Evolutionary conservation across 257 asterid genomes (phyloP).

Genomic region (Eustoma russellianum): DNA sequence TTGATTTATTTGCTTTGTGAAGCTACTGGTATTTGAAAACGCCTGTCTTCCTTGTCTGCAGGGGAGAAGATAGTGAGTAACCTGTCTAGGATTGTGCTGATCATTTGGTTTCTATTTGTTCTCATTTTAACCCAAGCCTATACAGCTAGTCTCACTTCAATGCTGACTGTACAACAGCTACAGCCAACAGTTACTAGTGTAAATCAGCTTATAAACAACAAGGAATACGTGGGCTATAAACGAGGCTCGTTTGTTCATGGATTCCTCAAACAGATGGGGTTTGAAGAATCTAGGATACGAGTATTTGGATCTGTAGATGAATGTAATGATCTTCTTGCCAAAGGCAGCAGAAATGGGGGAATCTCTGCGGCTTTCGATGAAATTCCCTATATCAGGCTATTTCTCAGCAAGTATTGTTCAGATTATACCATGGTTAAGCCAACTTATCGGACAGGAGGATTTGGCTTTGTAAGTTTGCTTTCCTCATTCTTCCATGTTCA

Average conservation of each 20-base stretch:
- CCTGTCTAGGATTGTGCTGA: constrained; percentile 39
- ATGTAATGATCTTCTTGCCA: constrained; percentile 33
- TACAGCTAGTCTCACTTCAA: constrained; percentile 51
- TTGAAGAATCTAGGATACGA: constrained; percentile 25
- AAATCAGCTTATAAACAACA: constrained; percentile 21
- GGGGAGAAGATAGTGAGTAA: constrained; percentile 48
- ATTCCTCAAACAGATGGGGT: constrained; percentile 16
- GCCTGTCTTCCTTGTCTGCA: constrained; percentile 11
- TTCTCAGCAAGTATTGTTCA: constrained; percentile 30
- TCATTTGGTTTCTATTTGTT: constrained; percentile 48
- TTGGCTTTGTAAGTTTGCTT: constrained; percentile 37
- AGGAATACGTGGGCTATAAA: constrained; percentile 35
- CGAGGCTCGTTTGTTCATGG: constrained; percentile 24
- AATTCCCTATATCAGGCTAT: constrained; percentile 34
- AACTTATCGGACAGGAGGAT: constrained; percentile 31
- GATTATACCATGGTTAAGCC: constrained; percentile 36
- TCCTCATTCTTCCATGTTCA: not conserved
- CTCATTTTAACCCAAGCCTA: constrained; percentile 47
- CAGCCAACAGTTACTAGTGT: constrained; percentile 30
- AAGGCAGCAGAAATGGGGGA: constrained; percentile 42
- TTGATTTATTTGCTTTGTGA: not conserved
- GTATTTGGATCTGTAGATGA: constrained; percentile 23
- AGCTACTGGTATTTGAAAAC: not conserved
- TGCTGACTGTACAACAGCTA: constrained; percentile 48
- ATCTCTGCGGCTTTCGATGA: constrained; percentile 47